Percentiles rank a stretch among this genome's conserved stretches.
phyloP scores from a whole-genome alignment of 208 protist species.

The Acanthamoeba sp. region DNA sequence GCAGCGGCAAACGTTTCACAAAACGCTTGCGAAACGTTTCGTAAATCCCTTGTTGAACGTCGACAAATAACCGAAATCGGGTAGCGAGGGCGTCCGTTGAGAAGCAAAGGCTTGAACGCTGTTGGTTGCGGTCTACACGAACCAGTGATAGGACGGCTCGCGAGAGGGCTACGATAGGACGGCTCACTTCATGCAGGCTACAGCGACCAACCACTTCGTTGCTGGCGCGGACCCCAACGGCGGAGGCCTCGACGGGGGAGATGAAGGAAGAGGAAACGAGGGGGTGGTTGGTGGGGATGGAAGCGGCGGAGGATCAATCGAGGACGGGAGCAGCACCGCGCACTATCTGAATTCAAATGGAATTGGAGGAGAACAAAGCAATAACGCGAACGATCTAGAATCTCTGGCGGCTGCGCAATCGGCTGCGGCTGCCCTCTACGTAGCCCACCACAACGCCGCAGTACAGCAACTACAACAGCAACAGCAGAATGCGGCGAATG shows the following conservation, averaged over 20 bases:
- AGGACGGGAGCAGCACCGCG: background rate
- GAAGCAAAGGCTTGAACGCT: no score
- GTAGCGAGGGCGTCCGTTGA: no score
- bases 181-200: background rate
- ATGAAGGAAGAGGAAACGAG: background rate
- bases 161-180: constrained; percentile 10
- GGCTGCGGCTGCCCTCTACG: background rate
- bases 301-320: no score
- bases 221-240: background rate
- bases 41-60: no score
- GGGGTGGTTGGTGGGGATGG: background rate
- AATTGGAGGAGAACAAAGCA: background rate
- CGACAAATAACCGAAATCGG: no score
- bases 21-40: no score
- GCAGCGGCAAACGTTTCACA: no score
- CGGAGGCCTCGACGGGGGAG: background rate
- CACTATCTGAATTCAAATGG: background rate
- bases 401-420: background rate
- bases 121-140: no score
- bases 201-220: background rate
- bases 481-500: background rate
- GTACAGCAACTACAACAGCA: background rate
- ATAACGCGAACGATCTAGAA: background rate
- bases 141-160: background rate
- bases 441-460: background rate